Base-by-base conservation (phyloP, 2,329 filamentous ascomycete genomes). In the Talaromyces funiculosus region DNA sequence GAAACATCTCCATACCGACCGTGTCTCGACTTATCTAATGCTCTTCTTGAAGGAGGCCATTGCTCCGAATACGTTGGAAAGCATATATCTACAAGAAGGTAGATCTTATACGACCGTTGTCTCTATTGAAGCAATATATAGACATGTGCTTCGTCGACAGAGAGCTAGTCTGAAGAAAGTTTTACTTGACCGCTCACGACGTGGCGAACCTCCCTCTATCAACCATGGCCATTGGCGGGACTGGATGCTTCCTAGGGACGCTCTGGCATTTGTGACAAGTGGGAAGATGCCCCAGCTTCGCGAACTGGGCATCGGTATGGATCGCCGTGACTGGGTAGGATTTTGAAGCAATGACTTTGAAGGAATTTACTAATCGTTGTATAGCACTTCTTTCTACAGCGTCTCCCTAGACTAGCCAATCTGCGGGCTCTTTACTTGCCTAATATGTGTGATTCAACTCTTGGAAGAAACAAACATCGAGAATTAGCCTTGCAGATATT, bases 41-140 rank as follows among this genome's bases (percentile, higher is more conserved):
- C 80, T 81, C 1, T 93, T 94, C 69, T 79, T 94, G 63, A 90
- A 88, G 67, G 88, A 92, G 63, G 87, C 89, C 0, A 79, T 94
- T 38, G 87, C 86, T 20, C 90, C 90, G 0, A 90, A 94, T 71
- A 88, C 85, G 29, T 78, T 94, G n/a, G 88, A 94, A 72, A 86
- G 86, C 8, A 79, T 94, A 9, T 92, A 92, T 70, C 74, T 94
- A 53, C 89, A 92, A 72, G 88, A 92, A 77, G 69, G 82, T 66
- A 72, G 81, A 61, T 71, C 73, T 22, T 79, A 82, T 72, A 72
- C 78, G n/a, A 82, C 84, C 0, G 76, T 76, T 7, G 86, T 92
- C 0, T 81, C 83, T 3, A 82, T 92, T 59, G 86, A 90, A 37
- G 79, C 84, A 18, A 88, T 94, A 63, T 91, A 90, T 74, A 83